phyloP scores from a whole-genome alignment of 2,329 filamentous ascomycete species.

The Phyllosticta citriasiana region DNA sequence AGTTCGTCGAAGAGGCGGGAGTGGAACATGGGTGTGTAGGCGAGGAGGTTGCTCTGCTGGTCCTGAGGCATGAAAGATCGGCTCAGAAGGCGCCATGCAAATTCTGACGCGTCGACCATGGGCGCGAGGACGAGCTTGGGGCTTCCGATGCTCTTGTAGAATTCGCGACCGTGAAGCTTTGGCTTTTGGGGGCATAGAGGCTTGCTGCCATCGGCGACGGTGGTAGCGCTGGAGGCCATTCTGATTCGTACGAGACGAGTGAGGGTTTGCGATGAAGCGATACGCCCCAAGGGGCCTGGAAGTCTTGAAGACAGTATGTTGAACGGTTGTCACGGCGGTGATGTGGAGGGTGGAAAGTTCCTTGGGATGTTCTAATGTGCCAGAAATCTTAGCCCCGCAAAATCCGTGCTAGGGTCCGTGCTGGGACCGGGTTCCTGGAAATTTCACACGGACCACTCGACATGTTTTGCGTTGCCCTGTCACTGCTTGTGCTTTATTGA shows the following conservation, averaged over 20 bases:
- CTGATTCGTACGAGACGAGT: not conserved
- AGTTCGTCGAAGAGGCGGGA: conserved; percentile 76
- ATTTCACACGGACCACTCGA: not conserved
- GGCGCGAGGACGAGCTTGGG: conserved; percentile 86
- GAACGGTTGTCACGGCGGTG: not conserved
- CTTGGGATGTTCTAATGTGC: not conserved
- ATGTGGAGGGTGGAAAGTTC: too few species aligned
- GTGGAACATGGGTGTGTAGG: conserved; percentile 95
- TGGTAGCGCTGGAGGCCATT: not conserved
- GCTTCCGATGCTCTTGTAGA: conserved; percentile 90
- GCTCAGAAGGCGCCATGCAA: conserved; percentile 95
- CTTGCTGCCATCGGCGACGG: not conserved
- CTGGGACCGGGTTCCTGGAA: not conserved
- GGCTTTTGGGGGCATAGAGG: conserved; percentile 5
- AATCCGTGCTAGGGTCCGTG: not conserved
- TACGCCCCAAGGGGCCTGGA: not conserved
- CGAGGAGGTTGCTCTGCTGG: conserved; percentile 50
- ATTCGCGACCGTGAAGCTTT: conserved; percentile 75
- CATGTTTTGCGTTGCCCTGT: too few species aligned
- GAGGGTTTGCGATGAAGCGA: not conserved
- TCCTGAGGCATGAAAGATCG: conserved; percentile 71
- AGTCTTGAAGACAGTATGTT: not conserved
- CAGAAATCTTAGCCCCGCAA: not conserved
- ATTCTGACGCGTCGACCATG: conserved; percentile 98
- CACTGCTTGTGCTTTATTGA: too few species aligned